Base-by-base conservation (phyloP, 768 basidiomycete genomes). In the Kwoniella heveanensis region DNA sequence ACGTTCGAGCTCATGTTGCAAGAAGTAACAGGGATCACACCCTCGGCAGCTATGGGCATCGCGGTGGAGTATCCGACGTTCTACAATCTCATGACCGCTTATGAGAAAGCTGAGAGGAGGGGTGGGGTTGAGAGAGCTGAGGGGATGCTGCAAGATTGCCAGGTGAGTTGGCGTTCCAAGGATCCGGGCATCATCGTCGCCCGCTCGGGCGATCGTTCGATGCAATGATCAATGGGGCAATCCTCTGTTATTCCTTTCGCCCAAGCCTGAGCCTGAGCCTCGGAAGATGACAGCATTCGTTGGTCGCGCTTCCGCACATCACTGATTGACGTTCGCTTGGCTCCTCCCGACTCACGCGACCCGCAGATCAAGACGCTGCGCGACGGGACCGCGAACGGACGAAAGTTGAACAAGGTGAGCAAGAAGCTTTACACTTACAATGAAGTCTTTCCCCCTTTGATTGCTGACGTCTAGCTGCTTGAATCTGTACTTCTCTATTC, bases 1-100 rank as follows among this genome's bases (percentile, higher is more conserved):
- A 68, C 72, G 0, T 71, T 78, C 57, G 68, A 77, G 58, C 65
- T 79, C 30, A 79, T 80, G 77, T 69, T 81, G 9, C 70, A 78
- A 62, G 73, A 78, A 52, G 70, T 81, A 12, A 72, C 72, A 36
- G 71, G 76, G 0, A 73, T 81, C 32, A 81, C 80, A 1, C 67
- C 68, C 6, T 68, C 64, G 32, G 77, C 73, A 1, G 72, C 77
- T 10, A 56, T 51, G 21, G 76, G 77, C 1, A 77, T 81, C 27
- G 69, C 65, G 0, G 64, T 69, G 2, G 69, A 71, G 37, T 76
- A 72, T 50, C 52, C 66, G 2, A 70, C 66, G 2, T 79, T 79
- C 57, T 44, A 56, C 47, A 61, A 62, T 1, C 47, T 81, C 56
- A 81, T 81, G 80, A 62, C 66, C 15, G 70, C 63, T 19, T 81